phyloP scores from a whole-genome alignment of 768 basidiomycete genomes.

The Mycena rosella region DNA sequence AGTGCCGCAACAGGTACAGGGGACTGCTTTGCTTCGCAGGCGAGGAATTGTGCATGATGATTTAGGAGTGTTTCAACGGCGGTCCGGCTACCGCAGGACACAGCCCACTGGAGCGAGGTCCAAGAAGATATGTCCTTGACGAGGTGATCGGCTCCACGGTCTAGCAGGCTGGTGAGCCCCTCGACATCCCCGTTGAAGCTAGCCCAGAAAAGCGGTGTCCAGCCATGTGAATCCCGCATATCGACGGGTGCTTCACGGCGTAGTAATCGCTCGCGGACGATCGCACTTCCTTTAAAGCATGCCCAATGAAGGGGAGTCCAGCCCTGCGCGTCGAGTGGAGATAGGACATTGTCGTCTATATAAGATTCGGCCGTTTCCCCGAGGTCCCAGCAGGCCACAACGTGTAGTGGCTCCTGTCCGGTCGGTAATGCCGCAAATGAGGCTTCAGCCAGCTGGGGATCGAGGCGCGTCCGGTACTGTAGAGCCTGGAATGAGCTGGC shows the following conservation, averaged over 20 bases:
- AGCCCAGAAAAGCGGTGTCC: conserved; percentile 33
- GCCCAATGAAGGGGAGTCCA: conserved; percentile 36
- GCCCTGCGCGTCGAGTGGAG: conserved; percentile 15
- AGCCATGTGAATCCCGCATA: conserved; percentile 22
- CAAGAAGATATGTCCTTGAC: conserved; percentile 28
- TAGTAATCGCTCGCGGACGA: conserved; percentile 26
- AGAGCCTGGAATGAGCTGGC: conserved; percentile 31
- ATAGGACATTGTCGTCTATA: conserved; percentile 9
- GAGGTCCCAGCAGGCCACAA: conserved; percentile 31
- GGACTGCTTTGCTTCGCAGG: background rate
- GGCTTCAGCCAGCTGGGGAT: conserved; percentile 22
- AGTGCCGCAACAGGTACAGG: background rate
- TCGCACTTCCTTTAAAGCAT: conserved; percentile 21
- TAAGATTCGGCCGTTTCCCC: conserved; percentile 15
- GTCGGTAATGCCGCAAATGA: conserved; percentile 26
- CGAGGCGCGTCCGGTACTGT: conserved; percentile 21
- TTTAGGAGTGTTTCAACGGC: conserved; percentile 18
- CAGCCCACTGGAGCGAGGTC: conserved; percentile 33
- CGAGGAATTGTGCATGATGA: conserved; percentile 22
- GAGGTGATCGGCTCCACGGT: conserved; percentile 28
- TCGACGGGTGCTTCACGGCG: conserved; percentile 14
- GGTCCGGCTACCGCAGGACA: conserved; percentile 16
- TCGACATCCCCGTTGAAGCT: conserved; percentile 26
- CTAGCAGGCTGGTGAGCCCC: conserved; percentile 18
- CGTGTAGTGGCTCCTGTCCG: conserved; percentile 23